Base-by-base conservation (phyloP, 176 grass and related monocot species). In the Aegilops sharonensis region DNA sequence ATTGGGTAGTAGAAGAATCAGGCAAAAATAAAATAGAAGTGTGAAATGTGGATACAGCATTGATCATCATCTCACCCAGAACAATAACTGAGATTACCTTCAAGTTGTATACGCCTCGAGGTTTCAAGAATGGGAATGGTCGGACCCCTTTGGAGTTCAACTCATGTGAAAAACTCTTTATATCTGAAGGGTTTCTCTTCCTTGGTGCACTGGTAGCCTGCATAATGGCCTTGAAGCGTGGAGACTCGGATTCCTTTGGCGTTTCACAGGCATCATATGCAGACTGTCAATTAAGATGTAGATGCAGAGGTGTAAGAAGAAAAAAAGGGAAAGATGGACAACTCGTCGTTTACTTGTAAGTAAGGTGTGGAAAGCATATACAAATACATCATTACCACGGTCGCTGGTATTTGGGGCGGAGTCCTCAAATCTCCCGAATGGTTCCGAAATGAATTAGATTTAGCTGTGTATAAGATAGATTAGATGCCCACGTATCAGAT, bases 151-250 rank as follows among this genome's bases (percentile, higher is more conserved):
- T 99, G 78, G 97, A 99, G 75, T 95, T 96, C 83, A 99, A 90
- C 80, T 99, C 97, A 75, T 99, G 97, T 9, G 97, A 99, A 87
- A 93, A 99, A 83, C 93, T 96, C 87, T 99, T 99, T 77, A 99
- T 94, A 88, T 99, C 97, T 68, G 80, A 83, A 83, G 97, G 97
- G 31, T 78, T 75, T 88, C 91, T 96, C 90, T 99, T 99, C 85
- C 94, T 94, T 8, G 97, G 97, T 75, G 92, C 97, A 90, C 97
- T 99, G 30, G 97, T 99, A 48, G 97, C 94, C 89, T 99, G 97
- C 94, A 99, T 99, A 86, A 96, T 99, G 77, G 92, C 97, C 85
- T 99, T 99, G 89, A 99, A 99, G 72, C 97, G 97, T 63, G 97
- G 97, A 81, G 97, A 99, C 80, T 99, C 97, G 0, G 97, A 99